Evolutionary conservation across 768 basidiomycete species (phyloP), one percentile per base, ranked within the genome.

Genomic region (Mycena maculata): DNA sequence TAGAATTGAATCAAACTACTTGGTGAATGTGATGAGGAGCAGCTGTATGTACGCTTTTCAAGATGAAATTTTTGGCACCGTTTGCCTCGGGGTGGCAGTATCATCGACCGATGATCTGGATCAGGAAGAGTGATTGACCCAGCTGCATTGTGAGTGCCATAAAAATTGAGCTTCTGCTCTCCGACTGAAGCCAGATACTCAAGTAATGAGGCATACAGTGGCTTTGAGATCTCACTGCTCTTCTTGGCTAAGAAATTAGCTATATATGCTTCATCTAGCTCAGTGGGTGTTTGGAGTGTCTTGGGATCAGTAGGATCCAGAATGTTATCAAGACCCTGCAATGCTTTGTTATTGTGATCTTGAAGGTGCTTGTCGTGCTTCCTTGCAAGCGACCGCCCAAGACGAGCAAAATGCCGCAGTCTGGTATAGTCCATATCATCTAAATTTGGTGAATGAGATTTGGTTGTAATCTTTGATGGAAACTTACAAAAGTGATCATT

Each of bases 401-500:
- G 47, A 30, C 68, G 68, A 42, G 60, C 39, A 39, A 60, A 44
- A 22, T 72, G 68, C 22, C 55, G 27, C 20, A 70, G 41, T 54
- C 58, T 67, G 9, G 68, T 70, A 39, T 67, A 62, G 27, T 69
- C 68, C 65, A 70, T 67, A 18, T 72, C 71, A 49, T 28, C 69
- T 71, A 56, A 27, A 36, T 15, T 31, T 25, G 12, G 33, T 39
- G 12, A 47, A 22, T 60, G 4, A 56, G 31, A 2, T 18, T 7
- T 11, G 23, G 23, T 30, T 38, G 18, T 4, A 39, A 36, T 38
- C n/a, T 18, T 31, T 20, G 31, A 30, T 22, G 22, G 11, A 62
- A 27, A 60, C 66, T 57, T 63, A 69, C 65, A 57, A 20, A 67
- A 38, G 31, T 67, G 71, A 41, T 63, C 64, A 30, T 69, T 72